Conservation (phyloP, 345 rosid genomes). For the Combretum micranthum region DNA sequence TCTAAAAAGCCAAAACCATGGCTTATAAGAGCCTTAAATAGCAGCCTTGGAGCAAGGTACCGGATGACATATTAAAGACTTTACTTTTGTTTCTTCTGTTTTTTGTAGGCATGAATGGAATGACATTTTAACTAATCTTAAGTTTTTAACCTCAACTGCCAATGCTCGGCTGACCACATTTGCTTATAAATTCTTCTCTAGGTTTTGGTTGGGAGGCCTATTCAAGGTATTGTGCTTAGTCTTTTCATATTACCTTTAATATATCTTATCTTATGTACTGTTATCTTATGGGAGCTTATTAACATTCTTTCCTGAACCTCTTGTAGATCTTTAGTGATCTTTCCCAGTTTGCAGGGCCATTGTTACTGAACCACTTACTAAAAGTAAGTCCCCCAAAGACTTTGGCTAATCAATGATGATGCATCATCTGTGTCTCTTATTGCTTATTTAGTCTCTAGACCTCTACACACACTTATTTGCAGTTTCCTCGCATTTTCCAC, state of each 20-base stretch:
- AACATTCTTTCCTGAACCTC: constrained; percentile 16
- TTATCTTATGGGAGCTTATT: constrained; percentile 12
- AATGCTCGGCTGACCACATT: neutral
- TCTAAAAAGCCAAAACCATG: constrained; percentile 59
- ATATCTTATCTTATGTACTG: neutral
- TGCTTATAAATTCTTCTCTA: constrained; percentile 19
- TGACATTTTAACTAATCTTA: neutral
- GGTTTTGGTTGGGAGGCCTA: constrained; percentile 89
- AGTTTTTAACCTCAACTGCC: neutral
- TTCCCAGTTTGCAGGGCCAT: constrained; percentile 84
- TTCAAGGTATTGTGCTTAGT: constrained; percentile 58
- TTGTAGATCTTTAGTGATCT: constrained; percentile 75
- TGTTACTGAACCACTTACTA: constrained; percentile 67
- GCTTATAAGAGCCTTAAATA: constrained; percentile 83
- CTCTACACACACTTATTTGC: neutral
- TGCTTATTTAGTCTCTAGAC: neutral
- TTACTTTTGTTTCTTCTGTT: neutral
- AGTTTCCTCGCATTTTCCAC: neutral
- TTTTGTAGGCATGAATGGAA: neutral
- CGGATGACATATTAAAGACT: constrained; percentile 3
- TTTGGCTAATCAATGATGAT: neutral
- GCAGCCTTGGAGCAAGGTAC: constrained; percentile 81
- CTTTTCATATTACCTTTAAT: constrained; percentile 4
- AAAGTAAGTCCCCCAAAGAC: constrained; percentile 36
- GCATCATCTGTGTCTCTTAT: neutral